phyloP scores from a whole-genome alignment of 2,329 filamentous ascomycete species.

The Pseudogymnoascus sp. region DNA sequence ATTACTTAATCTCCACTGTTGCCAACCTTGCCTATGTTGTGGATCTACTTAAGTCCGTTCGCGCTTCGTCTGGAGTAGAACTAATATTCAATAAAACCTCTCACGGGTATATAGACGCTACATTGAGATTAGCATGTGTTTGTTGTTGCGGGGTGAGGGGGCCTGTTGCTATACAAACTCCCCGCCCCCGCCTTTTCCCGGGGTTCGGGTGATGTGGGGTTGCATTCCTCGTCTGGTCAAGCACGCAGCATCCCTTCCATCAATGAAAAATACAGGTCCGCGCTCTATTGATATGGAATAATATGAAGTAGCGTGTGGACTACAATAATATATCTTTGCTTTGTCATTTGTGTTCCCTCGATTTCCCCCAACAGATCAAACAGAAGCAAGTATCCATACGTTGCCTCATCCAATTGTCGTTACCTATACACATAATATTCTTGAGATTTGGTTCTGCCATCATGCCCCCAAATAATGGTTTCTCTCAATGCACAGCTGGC shows the following conservation, averaged over 20 bases:
- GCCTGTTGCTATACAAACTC: not conserved
- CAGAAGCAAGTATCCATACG: not conserved
- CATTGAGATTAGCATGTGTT: not conserved
- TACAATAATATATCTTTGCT: not conserved
- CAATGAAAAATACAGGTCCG: not conserved
- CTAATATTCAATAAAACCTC: not conserved
- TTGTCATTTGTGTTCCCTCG: not conserved
- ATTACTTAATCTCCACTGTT: not conserved
- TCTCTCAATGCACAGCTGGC: conserved; percentile 10
- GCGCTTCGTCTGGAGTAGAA: not conserved
- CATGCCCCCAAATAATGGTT: not conserved
- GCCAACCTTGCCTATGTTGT: not conserved
- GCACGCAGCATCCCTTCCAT: not conserved
- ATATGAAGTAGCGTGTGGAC: not conserved
- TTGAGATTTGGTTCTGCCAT: not conserved
- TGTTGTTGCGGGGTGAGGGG: no score
- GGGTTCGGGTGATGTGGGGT: not conserved
- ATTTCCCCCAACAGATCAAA: not conserved
- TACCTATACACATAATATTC: not conserved
- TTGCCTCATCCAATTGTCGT: not conserved
- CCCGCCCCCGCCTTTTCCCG: not conserved
- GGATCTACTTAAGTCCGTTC: not conserved
- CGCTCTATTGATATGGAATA: not conserved
- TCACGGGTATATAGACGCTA: not conserved
- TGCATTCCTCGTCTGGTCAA: not conserved